Evolutionary conservation across 768 basidiomycete species (phyloP), one percentile per base, ranked within the genome.

Genomic region (Mycena albidolilacea): DNA sequence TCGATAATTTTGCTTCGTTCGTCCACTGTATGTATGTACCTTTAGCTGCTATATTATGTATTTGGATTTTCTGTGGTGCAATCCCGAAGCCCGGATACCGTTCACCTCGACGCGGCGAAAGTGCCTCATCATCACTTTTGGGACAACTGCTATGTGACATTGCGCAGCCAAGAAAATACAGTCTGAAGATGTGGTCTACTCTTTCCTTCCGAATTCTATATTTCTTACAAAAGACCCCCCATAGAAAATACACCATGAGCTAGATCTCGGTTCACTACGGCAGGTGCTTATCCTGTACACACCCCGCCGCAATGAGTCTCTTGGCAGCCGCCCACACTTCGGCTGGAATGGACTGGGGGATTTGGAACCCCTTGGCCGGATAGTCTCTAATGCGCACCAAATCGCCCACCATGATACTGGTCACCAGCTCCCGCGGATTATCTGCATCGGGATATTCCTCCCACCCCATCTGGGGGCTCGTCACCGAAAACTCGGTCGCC

Each of bases 381-480:
- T 76, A 76, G 17, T 73, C 75, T 17, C 70, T 65, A 30, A 76
- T 74, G 11, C 75, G 69, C 23, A 74, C 67, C 55, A 76, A 57
- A 65, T 76, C 75, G 2, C 75, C 75, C 7, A 76, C 75, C 75
- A 76, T 76, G 43, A 70, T 46, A 37, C 67, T 76, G 17, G 62
- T 68, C 8, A 76, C 75, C 61, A 71, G 23, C 11, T 71, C 75
- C 4, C 72, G 59, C 14, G 69, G 64, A 21, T 76, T 76, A 10
- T 71, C 72, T 21, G 21, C 59, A 41, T 76, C 65, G 8, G 66
- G 72, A 71, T 76, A 76, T 30, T 68, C 69, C 9, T 65, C 58
- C 72, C 72, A 76, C 50, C 61, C 69, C 43, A 76, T 11, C 57
- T 21, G 61, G n/a, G 72, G 75, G 43, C 72, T 73, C 57, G 75